Evolutionary conservation across 2,329 filamentous ascomycete genomes (phyloP).

Genomic region (Neodidymelliopsis sp.): DNA sequence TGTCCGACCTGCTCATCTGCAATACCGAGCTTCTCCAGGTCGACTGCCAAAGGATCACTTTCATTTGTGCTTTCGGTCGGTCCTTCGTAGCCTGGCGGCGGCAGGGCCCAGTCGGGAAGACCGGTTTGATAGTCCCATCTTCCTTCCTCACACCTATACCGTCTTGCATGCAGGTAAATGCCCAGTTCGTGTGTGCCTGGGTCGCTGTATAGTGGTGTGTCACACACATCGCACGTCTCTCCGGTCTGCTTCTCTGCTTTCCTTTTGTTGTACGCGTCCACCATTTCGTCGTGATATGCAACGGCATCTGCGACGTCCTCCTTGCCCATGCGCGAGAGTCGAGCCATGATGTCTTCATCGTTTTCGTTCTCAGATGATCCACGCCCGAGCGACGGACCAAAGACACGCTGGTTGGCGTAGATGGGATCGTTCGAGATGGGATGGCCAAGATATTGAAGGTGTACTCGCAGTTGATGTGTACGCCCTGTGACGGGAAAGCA

Average conservation of each 20-base stretch:
- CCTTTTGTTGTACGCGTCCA: slow-evolving; percentile 85
- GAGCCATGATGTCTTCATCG: slow-evolving; percentile 88
- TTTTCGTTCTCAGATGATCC: slow-evolving; percentile 72
- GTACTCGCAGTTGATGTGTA: slow-evolving; percentile 93
- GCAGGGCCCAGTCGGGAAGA: slow-evolving; percentile 85
- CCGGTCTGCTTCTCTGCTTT: slow-evolving; percentile 96
- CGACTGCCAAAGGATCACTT: slow-evolving; percentile 55
- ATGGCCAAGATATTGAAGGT: slow-evolving; percentile 91
- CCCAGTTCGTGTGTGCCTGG: slow-evolving; percentile 89
- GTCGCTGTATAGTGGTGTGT: slow-evolving; percentile 91
- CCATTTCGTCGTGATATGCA: slow-evolving; percentile 92
- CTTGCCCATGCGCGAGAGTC: slow-evolving; percentile 90
- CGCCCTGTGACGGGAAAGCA: slow-evolving; percentile 92
- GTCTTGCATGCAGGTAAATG: slow-evolving; percentile 90
- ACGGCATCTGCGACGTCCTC: slow-evolving; percentile 89
- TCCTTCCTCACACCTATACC: slow-evolving; percentile 84
- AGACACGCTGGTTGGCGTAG: slow-evolving; percentile 93
- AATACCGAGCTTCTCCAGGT: slow-evolving; percentile 52
- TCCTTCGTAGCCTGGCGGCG: slow-evolving; percentile 75
- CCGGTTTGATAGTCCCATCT: slow-evolving; percentile 87
- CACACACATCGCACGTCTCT: slow-evolving; percentile 78
- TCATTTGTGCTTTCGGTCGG: slow-evolving; percentile 69
- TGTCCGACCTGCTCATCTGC: slow-evolving; percentile 32
- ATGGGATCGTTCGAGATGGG: slow-evolving; percentile 98
- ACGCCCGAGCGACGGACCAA: slow-evolving; percentile 79